phyloP scores from a whole-genome alignment of 106 monocot genomes.

The Amphibolis antarctica region DNA sequence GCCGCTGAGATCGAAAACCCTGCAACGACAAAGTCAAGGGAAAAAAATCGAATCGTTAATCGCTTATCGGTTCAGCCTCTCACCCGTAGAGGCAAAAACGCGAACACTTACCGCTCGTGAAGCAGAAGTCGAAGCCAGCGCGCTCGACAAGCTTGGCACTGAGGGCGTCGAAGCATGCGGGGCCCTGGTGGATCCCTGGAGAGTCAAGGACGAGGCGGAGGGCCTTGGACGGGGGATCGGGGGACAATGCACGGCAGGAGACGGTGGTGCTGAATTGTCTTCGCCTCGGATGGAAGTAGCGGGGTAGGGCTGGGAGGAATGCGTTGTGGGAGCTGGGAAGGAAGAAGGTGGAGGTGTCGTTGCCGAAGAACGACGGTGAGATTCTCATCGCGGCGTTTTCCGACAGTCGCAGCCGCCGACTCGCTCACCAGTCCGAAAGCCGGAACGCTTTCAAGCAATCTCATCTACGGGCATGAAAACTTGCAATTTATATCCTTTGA shows the following conservation, averaged over 20 bases:
- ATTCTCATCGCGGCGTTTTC: neutral
- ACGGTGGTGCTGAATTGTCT: too few relatives aligned
- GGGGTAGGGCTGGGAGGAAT: neutral
- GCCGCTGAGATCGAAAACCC: constrained; percentile 90
- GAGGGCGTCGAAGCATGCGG: constrained; percentile 80
- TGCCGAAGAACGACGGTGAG: neutral
- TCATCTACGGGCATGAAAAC: too few relatives aligned
- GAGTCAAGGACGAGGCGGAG: constrained; percentile 65
- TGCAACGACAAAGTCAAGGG: constrained; percentile 12
- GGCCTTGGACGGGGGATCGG: constrained; percentile 33
- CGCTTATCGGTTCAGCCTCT: too few relatives aligned
- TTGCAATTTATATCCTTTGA: too few relatives aligned
- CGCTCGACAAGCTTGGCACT: constrained; percentile 82
- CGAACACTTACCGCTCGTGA: constrained; percentile 82
- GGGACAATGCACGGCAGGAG: constrained; percentile 6
- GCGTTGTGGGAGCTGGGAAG: neutral
- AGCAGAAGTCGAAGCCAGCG: constrained; percentile 68
- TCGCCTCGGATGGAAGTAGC: neutral
- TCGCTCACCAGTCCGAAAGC: too few relatives aligned
- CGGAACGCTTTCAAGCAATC: too few relatives aligned
- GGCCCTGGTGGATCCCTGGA: constrained; percentile 78
- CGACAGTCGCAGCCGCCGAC: neutral
- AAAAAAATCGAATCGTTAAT: too few relatives aligned
- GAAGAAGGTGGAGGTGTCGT: neutral
- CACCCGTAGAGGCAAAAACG: neutral